Base-by-base conservation (phyloP, 202 grass and related monocot species). In the Zizania palustris region DNA sequence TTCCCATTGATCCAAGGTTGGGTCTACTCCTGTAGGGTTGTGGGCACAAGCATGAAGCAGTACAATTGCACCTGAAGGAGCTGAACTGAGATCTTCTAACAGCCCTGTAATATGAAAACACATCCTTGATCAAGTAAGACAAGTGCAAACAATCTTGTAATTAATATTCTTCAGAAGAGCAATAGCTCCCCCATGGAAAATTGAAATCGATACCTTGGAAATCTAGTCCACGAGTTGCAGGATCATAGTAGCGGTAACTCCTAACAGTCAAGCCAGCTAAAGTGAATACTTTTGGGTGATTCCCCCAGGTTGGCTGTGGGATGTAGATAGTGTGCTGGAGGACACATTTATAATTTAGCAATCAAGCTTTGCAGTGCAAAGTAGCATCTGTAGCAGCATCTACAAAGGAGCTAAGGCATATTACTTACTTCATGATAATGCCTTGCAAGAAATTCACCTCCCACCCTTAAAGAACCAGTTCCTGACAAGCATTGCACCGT, bases 31-130 rank as follows among this genome's bases (percentile, higher is more conserved):
- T 44, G 96, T 99, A 76, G 96, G 96, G 35, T 99, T 99, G 83
- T 99, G 96, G 13, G 96, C 96, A 73, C 96, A 99, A 62, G 96
- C 96, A 92, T 99, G 96, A 74, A 99, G 85, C 77, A 99, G 87
- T 71, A 99, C 83, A 76, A 99, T 91, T 81, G 96, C 82, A 65
- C 92, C 92, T 75, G 66, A 54, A 55, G 96, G 92, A 72, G 92
- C 89, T 62, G 87, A 79, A 85, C 83, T 74, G 39, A 99, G 75
- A 76, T 99, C 96, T 80, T 93, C 89, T 19, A 95, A n/a, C 19
- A 99, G 71, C 79, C 95, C 95, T 98, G 71, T 61, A 79, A 61
- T 46, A 75, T 13, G 4, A 43, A 72, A 76, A 83, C 0, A 76
- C 33, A 71, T 75, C 13, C 42, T 41, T 36, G 50, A 38, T 65